Evolutionary conservation across 306 rosid genomes (phyloP).

Genomic region (Oemleria cerasiformis): DNA sequence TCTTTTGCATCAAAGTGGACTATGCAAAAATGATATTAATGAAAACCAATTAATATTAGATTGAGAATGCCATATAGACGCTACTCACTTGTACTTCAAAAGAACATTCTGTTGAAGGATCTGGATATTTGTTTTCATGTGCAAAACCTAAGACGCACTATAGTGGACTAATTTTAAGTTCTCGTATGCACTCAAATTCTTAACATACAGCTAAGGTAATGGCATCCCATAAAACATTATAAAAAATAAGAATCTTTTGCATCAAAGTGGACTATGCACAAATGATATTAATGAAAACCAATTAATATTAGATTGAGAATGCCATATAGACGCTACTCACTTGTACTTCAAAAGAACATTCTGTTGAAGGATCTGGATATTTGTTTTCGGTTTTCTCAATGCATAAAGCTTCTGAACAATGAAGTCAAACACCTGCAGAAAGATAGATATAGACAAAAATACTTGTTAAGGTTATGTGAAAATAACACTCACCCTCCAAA

Average conservation of each 20-base stretch:
- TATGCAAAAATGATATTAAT: neutral
- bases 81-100: slow-evolving; percentile 90
- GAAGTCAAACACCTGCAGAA: slow-evolving; percentile 83
- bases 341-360: slow-evolving; percentile 92
- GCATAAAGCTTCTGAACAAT: slow-evolving; percentile 96
- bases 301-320: neutral
- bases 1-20: neutral
- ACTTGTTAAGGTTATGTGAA: neutral
- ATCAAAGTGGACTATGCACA: neutral
- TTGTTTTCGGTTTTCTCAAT: slow-evolving; percentile 93
- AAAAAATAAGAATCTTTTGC: neutral
- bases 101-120: slow-evolving; percentile 97
- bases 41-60: neutral
- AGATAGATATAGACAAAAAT: slow-evolving; percentile 16
- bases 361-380: slow-evolving; percentile 97
- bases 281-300: neutral
- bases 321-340: slow-evolving; percentile 48
- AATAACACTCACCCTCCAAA: neutral
- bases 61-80: slow-evolving; percentile 2
- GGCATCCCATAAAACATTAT: neutral
- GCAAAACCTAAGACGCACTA: neutral
- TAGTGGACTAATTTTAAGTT: slow-evolving; percentile 9
- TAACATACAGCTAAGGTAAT: neutral
- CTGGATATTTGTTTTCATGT: slow-evolving; percentile 76
- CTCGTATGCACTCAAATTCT: neutral